Evolutionary conservation across 495 filamentous ascomycete species (phyloP).

Genomic region (Endocarpon pusillum): DNA sequence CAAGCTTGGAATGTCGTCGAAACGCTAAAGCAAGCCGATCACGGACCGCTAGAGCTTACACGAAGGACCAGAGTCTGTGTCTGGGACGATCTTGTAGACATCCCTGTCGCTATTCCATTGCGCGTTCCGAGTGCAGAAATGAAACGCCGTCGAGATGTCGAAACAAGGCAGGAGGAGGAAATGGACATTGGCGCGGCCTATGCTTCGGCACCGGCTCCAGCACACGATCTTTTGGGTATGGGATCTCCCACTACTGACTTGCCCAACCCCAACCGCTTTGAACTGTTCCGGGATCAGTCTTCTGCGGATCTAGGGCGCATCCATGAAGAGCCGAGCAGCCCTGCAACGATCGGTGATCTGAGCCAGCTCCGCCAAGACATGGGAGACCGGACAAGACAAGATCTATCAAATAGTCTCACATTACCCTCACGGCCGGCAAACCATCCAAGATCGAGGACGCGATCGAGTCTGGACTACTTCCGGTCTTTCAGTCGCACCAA

Average conservation of each 20-base stretch:
- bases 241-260: slow-evolving; percentile 46
- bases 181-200: slow-evolving; percentile 78
- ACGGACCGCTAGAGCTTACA: slow-evolving; percentile 86
- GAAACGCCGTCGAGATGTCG: slow-evolving; percentile 44
- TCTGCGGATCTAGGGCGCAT: slow-evolving; percentile 23
- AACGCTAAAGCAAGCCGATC: slow-evolving; percentile 78
- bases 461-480: slow-evolving; percentile 14
- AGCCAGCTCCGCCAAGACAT: slow-evolving; percentile 11
- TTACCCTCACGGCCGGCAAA: slow-evolving; percentile 10
- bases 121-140: slow-evolving; percentile 59
- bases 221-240: slow-evolving; percentile 59
- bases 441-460: slow-evolving; percentile 14
- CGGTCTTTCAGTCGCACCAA: slow-evolving; percentile 26
- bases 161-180: slow-evolving; percentile 44
- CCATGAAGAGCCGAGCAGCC: slow-evolving; percentile 20
- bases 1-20: slow-evolving; percentile 99
- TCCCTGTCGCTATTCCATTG: slow-evolving; percentile 84
- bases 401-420: slow-evolving; percentile 18
- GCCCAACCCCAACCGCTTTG: slow-evolving; percentile 73
- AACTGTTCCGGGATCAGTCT: slow-evolving; percentile 43
- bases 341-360: slow-evolving; percentile 19
- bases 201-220: slow-evolving; percentile 35
- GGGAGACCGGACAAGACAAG: slow-evolving; percentile 16
- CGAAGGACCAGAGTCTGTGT: slow-evolving; percentile 81
- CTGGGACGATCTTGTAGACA: slow-evolving; percentile 95